These are phyloP conservation scores for Termitomyces sp. DNA, from an alignment of 768 basidiomycete genomes.

Conservation along the genomic window DNA sequence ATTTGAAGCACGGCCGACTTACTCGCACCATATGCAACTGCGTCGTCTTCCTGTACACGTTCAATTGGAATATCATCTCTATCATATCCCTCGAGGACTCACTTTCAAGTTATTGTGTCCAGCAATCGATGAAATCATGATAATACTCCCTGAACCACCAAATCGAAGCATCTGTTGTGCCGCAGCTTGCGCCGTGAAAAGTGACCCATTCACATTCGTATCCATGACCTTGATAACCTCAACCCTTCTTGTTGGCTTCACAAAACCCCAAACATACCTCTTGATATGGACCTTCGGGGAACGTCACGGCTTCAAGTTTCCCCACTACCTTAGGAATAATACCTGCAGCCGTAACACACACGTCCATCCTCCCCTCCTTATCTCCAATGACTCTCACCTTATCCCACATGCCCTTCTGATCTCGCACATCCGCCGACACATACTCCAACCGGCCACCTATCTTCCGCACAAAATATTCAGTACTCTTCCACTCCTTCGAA, in stretches of 20 bases:
- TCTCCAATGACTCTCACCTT: slow-evolving; percentile 57
- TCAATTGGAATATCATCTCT: background rate
- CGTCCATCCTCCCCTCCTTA: slow-evolving; percentile 66
- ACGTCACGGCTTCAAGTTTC: slow-evolving; percentile 50
- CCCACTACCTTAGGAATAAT: slow-evolving; percentile 47
- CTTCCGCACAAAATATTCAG: slow-evolving; percentile 45
- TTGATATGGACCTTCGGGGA: slow-evolving; percentile 58
- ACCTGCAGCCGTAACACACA: slow-evolving; percentile 75
- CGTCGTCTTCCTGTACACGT: background rate
- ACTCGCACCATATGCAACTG: slow-evolving; percentile 59
- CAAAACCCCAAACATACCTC: slow-evolving; percentile 30
- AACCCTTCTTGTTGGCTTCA: background rate
- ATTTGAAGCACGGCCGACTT: slow-evolving; percentile 78
- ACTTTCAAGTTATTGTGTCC: slow-evolving; percentile 31
- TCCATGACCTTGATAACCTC: slow-evolving; percentile 49
- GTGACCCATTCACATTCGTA: slow-evolving; percentile 62
- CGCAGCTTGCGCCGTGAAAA: slow-evolving; percentile 63
- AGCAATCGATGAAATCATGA: slow-evolving; percentile 65
- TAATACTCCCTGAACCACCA: slow-evolving; percentile 50
- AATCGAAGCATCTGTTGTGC: slow-evolving; percentile 59
- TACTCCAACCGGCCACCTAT: slow-evolving; percentile 54
- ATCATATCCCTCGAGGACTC: background rate
- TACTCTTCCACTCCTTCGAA: slow-evolving; percentile 53
- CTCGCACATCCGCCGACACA: slow-evolving; percentile 57
- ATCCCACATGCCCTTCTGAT: slow-evolving; percentile 59